Percentiles rank a stretch among this genome's conserved stretches.
phyloP scores from a whole-genome alignment of 169 alveolate genomes.

The Besnoitia besnoiti region DNA sequence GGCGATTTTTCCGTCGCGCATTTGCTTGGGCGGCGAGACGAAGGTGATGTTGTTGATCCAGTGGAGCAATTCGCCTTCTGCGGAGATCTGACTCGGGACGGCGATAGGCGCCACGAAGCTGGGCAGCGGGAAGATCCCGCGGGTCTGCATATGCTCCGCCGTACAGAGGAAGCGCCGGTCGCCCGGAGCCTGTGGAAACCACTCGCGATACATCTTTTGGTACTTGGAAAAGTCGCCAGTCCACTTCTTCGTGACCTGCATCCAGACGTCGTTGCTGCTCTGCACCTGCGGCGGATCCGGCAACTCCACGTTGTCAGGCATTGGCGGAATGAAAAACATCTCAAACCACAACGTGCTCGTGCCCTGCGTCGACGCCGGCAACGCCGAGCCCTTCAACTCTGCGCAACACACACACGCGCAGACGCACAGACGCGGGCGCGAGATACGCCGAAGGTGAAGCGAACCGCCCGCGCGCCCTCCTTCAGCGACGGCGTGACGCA shows the following conservation, averaged over 20 bases:
- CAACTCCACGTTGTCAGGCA: slow-evolving; percentile 76
- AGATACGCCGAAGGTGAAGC: no score
- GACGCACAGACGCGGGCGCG: no score
- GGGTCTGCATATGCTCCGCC: slow-evolving; percentile 57
- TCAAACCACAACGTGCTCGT: slow-evolving; percentile 70
- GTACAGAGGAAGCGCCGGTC: slow-evolving; percentile 45
- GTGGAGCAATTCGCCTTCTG: slow-evolving; percentile 74
- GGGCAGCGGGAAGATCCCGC: slow-evolving; percentile 69
- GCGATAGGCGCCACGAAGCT: slow-evolving; percentile 75
- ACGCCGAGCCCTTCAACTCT: slow-evolving; percentile 70
- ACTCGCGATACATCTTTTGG: slow-evolving; percentile 71
- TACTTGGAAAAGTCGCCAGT: slow-evolving; percentile 71
- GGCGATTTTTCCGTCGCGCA: slow-evolving; percentile 59
- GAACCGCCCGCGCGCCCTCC: no score
- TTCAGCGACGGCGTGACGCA: no score
- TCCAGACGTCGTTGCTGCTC: slow-evolving; percentile 70
- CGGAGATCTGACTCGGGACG: slow-evolving; percentile 72
- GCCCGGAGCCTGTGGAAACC: slow-evolving; percentile 74
- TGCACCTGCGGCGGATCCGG: slow-evolving; percentile 72
- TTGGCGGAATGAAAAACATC: slow-evolving; percentile 75
- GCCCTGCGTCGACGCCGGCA: slow-evolving; percentile 63
- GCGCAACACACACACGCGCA: background rate
- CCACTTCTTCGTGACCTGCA: slow-evolving; percentile 75
- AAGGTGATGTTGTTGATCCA: slow-evolving; percentile 73
- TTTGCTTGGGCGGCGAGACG: slow-evolving; percentile 55